phyloP scores from a whole-genome alignment of 768 basidiomycete species.

The Lactifluus hygrophoroides region DNA sequence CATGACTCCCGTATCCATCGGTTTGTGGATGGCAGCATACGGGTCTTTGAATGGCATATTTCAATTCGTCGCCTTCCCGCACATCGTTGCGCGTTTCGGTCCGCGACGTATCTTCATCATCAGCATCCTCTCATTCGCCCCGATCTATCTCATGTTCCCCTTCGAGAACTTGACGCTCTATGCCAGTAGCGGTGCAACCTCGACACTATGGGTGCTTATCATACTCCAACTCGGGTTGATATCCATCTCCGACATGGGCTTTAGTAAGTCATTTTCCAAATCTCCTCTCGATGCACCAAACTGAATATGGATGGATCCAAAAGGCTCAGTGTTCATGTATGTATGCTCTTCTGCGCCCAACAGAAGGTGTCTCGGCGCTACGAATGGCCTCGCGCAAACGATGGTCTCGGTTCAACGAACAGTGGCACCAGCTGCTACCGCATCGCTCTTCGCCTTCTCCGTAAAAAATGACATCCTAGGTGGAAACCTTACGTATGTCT shows the following conservation, averaged over 20 bases:
- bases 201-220: background rate
- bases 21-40: slow-evolving; percentile 29
- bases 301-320: slow-evolving; percentile 13
- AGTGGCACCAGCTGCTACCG: slow-evolving; percentile 48
- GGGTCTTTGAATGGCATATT: slow-evolving; percentile 32
- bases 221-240: slow-evolving; percentile 4
- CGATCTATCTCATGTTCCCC: slow-evolving; percentile 25
- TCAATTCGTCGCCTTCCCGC: slow-evolving; percentile 34
- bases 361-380: slow-evolving; percentile 54
- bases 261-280: background rate
- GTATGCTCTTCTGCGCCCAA: slow-evolving; percentile 59
- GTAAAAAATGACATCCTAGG: slow-evolving; percentile 39
- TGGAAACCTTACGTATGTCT: slow-evolving; percentile 28
- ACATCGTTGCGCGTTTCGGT: slow-evolving; percentile 30
- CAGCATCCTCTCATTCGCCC: slow-evolving; percentile 24
- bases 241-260: slow-evolving; percentile 12
- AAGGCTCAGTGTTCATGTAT: slow-evolving; percentile 64
- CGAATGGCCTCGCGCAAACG: slow-evolving; percentile 46
- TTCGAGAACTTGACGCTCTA: slow-evolving; percentile 9
- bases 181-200: background rate
- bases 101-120: slow-evolving; percentile 28
- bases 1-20: slow-evolving; percentile 32
- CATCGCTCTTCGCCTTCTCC: slow-evolving; percentile 60
- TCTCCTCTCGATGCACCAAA: background rate
- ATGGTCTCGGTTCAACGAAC: slow-evolving; percentile 32